Evolutionary conservation across 495 filamentous ascomycete species (phyloP).

Genomic region (Aspergillus ellipticus): DNA sequence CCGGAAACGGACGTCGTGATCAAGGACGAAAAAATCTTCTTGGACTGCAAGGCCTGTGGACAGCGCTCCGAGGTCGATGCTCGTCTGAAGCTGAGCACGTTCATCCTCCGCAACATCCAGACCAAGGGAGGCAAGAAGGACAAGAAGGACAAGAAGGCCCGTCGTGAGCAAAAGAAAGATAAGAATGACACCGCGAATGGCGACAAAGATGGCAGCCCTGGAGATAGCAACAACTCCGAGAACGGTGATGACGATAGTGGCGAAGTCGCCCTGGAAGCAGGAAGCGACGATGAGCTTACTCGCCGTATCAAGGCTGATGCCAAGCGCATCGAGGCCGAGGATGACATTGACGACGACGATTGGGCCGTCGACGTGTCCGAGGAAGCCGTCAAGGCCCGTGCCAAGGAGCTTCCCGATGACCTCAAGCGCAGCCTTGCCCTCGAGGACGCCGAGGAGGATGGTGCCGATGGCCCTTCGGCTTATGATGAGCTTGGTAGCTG

Average conservation of each 20-base stretch:
- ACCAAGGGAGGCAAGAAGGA: conserved; percentile 91
- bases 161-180: conserved; percentile 74
- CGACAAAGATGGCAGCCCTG: conserved; percentile 63
- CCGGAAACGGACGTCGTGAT: conserved; percentile 93
- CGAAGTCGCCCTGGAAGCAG: conserved; percentile 67
- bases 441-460: conserved; percentile 80
- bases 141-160: conserved; percentile 81
- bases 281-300: conserved; percentile 89
- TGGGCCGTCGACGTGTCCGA: conserved; percentile 96
- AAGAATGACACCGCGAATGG: conserved; percentile 55
- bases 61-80: conserved; percentile 86
- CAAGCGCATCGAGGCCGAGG: conserved; percentile 62
- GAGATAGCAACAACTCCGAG: conserved; percentile 70
- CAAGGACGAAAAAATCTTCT: conserved; percentile 82
- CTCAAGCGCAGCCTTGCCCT: conserved; percentile 86
- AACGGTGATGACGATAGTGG: conserved; percentile 60
- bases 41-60: conserved; percentile 99
- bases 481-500: conserved; percentile 94
- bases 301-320: conserved; percentile 83
- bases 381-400: conserved; percentile 90
- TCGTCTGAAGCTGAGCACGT: conserved; percentile 92
- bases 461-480: conserved; percentile 73
- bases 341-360: conserved; percentile 74
- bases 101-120: conserved; percentile 91
- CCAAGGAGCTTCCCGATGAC: conserved; percentile 82